Evolutionary conservation across 306 rosid genomes (phyloP).

Genomic region (Cicer arietinum): DNA sequence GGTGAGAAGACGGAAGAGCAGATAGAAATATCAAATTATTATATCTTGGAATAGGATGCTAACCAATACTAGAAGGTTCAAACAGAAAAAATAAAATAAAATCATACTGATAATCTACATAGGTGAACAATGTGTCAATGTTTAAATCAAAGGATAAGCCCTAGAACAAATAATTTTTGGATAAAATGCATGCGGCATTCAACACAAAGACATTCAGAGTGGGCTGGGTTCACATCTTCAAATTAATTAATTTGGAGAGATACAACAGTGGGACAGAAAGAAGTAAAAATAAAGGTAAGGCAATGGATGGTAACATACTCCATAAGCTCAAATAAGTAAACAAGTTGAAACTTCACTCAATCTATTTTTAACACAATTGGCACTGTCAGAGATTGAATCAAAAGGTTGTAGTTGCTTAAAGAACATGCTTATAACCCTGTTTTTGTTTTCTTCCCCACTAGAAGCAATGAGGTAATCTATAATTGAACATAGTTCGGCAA

Average conservation of each 20-base stretch:
- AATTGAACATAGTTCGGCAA: conserved; percentile 22
- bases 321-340: conserved; percentile 20
- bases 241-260: conserved; percentile 36
- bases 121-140: background rate
- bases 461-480: conserved; percentile 22
- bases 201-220: conserved; percentile 24
- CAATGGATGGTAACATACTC: background rate
- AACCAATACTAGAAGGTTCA: conserved; percentile 33
- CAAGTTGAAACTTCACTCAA: conserved; percentile 11
- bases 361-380: conserved; percentile 3
- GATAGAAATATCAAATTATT: conserved; percentile 33
- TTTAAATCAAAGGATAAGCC: conserved; percentile 28
- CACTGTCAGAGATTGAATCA: background rate
- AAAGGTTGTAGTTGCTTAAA: background rate
- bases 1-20: conserved; percentile 18
- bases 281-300: background rate
- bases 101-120: conserved; percentile 16
- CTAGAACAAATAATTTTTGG: conserved; percentile 20
- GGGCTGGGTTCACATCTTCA: conserved; percentile 22
- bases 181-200: conserved; percentile 26
- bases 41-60: conserved; percentile 31
- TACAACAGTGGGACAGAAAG: background rate
- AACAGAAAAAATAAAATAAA: background rate
- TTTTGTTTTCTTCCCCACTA: background rate
- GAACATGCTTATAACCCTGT: background rate